A percentile compares a stretch with the other conserved stretches of the same genome.
Conservation (phyloP, 2,329 filamentous ascomycete species). For the Pseudocercospora fijiensis region DNA sequence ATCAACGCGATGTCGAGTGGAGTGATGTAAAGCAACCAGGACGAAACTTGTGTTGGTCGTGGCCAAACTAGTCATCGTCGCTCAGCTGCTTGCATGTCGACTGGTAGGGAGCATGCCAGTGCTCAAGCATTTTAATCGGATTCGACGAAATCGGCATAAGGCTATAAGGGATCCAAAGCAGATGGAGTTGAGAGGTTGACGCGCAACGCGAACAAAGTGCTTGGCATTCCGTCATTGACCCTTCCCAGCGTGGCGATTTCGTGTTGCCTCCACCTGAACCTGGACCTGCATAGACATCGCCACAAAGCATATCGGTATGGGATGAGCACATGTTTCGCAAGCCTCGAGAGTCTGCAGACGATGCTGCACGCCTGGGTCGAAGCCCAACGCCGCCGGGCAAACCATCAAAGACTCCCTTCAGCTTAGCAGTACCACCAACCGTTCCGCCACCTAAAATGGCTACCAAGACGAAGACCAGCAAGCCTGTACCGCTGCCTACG, state of each 20-base stretch:
- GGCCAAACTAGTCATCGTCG: background rate
- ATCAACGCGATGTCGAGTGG: too few relatives aligned
- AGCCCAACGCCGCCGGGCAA: constrained; percentile 52
- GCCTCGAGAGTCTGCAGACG: constrained; percentile 46
- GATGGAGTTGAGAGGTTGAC: too few relatives aligned
- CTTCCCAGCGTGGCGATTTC: background rate
- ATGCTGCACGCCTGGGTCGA: constrained; percentile 45
- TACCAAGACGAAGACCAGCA: constrained; percentile 29
- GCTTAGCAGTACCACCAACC: constrained; percentile 33
- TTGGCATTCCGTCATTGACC: constrained; percentile 5
- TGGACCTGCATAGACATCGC: background rate
- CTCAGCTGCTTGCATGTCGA: background rate
- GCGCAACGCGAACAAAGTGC: background rate
- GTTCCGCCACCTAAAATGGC: constrained; percentile 36
- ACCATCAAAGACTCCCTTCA: constrained; percentile 34
- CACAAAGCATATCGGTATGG: background rate
- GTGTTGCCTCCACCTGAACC: background rate
- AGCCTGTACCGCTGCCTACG: constrained; percentile 31
- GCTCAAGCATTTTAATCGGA: background rate
- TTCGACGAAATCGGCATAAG: too few relatives aligned
- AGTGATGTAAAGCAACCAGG: background rate
- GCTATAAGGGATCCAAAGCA: too few relatives aligned
- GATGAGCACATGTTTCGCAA: constrained; percentile 53
- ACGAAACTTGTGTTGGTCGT: background rate
- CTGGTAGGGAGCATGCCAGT: background rate